Base-by-base conservation (phyloP, 495 filamentous ascomycete species). In the Aspergillus egyptiacus region DNA sequence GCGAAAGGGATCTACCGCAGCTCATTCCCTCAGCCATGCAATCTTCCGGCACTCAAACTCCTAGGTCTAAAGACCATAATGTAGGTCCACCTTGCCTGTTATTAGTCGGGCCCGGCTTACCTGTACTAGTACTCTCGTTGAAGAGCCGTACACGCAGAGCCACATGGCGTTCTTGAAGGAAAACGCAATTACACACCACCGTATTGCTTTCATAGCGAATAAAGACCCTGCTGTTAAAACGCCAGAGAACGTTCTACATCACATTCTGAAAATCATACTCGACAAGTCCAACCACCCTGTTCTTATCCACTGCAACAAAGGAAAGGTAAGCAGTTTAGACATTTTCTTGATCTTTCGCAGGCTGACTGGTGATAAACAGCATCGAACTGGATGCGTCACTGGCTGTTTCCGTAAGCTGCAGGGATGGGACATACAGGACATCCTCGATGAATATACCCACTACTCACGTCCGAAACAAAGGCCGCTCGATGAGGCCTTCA, bases 241-340 rank as follows among this genome's bases (percentile, higher is more conserved):
- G 14, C 77, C 84, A 0, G 59, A 77, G n/a, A 61, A 69, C 18
- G 74, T 78, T 3, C 83, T 95, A 67, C 70, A 71, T 47, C 66
- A 73, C 8, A 82, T 86, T 35, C 69, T 91, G 11, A 63, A 75
- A 3, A 62, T 89, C 37, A 71, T 90, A 20, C 67, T 87, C 28
- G 73, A 89, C 57, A 67, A 72, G 6, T 59, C 69, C 10, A 87
- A 89, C 46, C 80, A 90, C 49, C 89, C 89, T 0, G 57, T 95
- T 1, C 70, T 93, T 30, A 79, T 95, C 25, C 89, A 95, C 57
- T 95, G 89, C 68, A 95, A 95, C 56, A 88, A 93, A 56, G 89
- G 89, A 50, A 89, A 85, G 71, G 84, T 86, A 69, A 49, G 71
- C 60, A 17, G 10, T 8, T 1, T 5, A 6, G 28, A 11, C 3